Evolutionary conservation across 371 early-diverging fungal species (phyloP).

Genomic region (Mucor lusitanicus): DNA sequence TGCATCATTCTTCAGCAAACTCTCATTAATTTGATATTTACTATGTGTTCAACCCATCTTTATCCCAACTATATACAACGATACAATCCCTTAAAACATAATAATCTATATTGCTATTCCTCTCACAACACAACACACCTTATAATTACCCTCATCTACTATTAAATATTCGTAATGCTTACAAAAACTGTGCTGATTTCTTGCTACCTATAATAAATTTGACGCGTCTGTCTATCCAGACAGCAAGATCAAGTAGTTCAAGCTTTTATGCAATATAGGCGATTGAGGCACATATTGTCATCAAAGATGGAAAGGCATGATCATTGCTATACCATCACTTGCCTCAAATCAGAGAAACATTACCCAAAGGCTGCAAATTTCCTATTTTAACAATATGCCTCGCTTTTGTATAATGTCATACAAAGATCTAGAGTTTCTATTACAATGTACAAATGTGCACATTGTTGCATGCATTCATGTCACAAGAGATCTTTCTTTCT

Average conservation of each 20-base stretch:
- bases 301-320: no score
- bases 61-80: background rate
- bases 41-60: background rate
- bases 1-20: conserved; percentile 17
- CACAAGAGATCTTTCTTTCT: background rate
- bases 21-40: conserved; percentile 6
- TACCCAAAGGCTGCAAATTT: background rate
- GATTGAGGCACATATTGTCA: no score
- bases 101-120: background rate
- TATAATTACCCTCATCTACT: background rate
- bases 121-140: background rate
- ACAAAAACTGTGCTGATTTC: background rate
- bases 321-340: no score
- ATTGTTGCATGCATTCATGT: background rate
- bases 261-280: no score
- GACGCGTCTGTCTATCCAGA: no score
- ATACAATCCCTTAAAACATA: background rate
- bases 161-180: background rate
- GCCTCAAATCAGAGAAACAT: no score
- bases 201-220: no score
- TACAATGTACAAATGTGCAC: background rate
- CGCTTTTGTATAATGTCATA: background rate
- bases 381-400: background rate
- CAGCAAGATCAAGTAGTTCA: no score
- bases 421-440: background rate